phyloP scores from a whole-genome alignment of 208 protist genomes.

The Wallacemonas sp. region DNA sequence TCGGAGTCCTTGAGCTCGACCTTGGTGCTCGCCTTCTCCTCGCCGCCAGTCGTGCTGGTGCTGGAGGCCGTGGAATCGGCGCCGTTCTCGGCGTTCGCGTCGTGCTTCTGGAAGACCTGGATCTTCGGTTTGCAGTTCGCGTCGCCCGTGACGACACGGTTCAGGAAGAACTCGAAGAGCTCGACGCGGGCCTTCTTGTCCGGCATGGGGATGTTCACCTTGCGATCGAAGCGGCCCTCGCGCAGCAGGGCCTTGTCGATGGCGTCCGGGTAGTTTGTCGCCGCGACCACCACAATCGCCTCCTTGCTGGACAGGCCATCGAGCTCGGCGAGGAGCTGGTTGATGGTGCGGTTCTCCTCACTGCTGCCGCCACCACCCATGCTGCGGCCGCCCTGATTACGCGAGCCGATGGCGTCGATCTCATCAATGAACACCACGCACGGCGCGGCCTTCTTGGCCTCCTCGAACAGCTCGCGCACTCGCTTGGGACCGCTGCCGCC shows the following conservation, averaged over 20 bases:
- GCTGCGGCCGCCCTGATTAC: slow-evolving; percentile 76
- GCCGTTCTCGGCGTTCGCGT: slow-evolving; percentile 42
- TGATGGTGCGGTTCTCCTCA: slow-evolving; percentile 96
- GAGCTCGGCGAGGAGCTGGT: slow-evolving; percentile 97
- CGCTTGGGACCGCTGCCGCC: slow-evolving; percentile 95
- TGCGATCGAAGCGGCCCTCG: slow-evolving; percentile 93
- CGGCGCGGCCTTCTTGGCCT: slow-evolving; percentile 94
- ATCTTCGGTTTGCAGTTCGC: slow-evolving; percentile 85
- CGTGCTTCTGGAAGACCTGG: slow-evolving; percentile 67
- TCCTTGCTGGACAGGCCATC: slow-evolving; percentile 94
- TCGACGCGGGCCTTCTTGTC: slow-evolving; percentile 83
- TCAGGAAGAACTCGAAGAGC: slow-evolving; percentile 92
- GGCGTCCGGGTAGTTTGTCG: slow-evolving; percentile 97
- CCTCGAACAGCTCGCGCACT: slow-evolving; percentile 96
- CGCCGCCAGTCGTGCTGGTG: no score
- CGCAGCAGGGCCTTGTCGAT: slow-evolving; percentile 95
- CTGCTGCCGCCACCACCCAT: slow-evolving; percentile 88
- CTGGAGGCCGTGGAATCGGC: slow-evolving; percentile 12
- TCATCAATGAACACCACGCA: slow-evolving; percentile 99
- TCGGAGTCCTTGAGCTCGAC: slow-evolving; percentile 40
- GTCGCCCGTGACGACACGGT: slow-evolving; percentile 86
- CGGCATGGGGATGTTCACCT: slow-evolving; percentile 93
- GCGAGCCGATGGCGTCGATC: slow-evolving; percentile 98
- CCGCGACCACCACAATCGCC: slow-evolving; percentile 96
- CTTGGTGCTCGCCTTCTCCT: slow-evolving; percentile 29